Evolutionary conservation across 2,329 filamentous ascomycete genomes (phyloP), one percentile per base, ranked within the genome.

Genomic region (Arthrobotrys megalospora): DNA sequence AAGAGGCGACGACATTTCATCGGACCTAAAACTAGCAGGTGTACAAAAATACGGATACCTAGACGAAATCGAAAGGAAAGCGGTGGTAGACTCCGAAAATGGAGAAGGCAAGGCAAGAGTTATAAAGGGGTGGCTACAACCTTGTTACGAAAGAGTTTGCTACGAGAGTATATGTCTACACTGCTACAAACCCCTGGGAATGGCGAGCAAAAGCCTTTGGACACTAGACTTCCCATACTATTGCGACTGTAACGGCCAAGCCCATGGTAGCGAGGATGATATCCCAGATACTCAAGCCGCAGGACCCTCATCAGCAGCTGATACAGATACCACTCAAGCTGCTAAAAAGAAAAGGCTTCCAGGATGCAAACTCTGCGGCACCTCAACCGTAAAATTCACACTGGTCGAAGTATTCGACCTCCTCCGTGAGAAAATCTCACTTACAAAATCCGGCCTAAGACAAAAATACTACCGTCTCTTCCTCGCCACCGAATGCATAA

Each of bases 331-430:
- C 3, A 6, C 60, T 6, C 2, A 21, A 28, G 2, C 41, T 6
- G 10, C 43, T 1, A 2, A 1, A 14, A 45, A 45, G 41, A 45
- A 45, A 63, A 47, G 3, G 11, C 38, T 63, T 5, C 65, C 58
- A n/a, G 73, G 73, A 7, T 77, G 73, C 45, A 52, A 48, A 38
- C 52, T 60, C 19, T 77, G 73, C 21, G 73, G 73, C 1, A 47
- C 47, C n/a, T 24, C 52, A 0, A 77, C 48, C 28, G 73, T 77
- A 16, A 65, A 67, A 10, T 77, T 69, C 11, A 77, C 73, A 7
- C 10, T 71, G 2, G 38, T 77, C 14, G 65, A 77, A 62, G 73
- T 53, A 8, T 77, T 77, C 60, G 73, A 77, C 24, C 24, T 70
- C 11, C 21, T 77, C 19, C 45, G 73, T 11, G 73, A 58, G 14